phyloP scores from a whole-genome alignment of 257 asterid species.

The Linderniella brevidens region DNA sequence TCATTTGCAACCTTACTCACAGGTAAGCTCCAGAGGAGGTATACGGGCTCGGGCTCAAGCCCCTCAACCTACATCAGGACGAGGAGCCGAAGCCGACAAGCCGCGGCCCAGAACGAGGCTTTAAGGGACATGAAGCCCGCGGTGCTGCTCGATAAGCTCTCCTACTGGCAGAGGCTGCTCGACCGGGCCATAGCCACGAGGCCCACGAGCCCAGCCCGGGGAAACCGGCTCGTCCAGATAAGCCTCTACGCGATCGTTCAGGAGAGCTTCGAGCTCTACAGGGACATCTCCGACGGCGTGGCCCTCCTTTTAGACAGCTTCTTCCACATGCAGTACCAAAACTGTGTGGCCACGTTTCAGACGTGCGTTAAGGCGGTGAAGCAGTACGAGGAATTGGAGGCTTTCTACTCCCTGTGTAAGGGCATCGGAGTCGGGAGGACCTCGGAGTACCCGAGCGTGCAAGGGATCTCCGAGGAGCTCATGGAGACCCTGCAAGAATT shows the following conservation, averaged over 20 bases:
- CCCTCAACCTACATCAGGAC: slow-evolving; percentile 11
- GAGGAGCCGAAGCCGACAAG: slow-evolving; percentile 8
- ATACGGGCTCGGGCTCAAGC: slow-evolving; percentile 10
- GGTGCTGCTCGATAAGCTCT: slow-evolving; percentile 53
- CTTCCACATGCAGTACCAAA: slow-evolving; percentile 51
- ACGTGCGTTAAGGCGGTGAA: slow-evolving; percentile 53
- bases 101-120: slow-evolving; percentile 22
- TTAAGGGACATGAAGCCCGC: slow-evolving; percentile 57
- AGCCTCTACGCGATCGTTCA: slow-evolving; percentile 56
- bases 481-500: slow-evolving; percentile 58
- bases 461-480: slow-evolving; percentile 40
- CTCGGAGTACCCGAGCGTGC: slow-evolving; percentile 59
- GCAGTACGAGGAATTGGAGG: slow-evolving; percentile 53
- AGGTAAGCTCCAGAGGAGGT: slow-evolving; percentile 39
- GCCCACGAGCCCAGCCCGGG: slow-evolving; percentile 54
- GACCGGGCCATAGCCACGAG: slow-evolving; percentile 65
- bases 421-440: slow-evolving; percentile 48
- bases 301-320: slow-evolving; percentile 49
- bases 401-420: slow-evolving; percentile 41
- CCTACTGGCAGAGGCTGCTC: slow-evolving; percentile 58
- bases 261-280: slow-evolving; percentile 64
- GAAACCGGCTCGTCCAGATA: slow-evolving; percentile 33
- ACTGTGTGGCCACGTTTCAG: slow-evolving; percentile 50
- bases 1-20: no score
- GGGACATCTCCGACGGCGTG: slow-evolving; percentile 62